phyloP scores from a whole-genome alignment of 345 rosid species.

The Acer negundo region DNA sequence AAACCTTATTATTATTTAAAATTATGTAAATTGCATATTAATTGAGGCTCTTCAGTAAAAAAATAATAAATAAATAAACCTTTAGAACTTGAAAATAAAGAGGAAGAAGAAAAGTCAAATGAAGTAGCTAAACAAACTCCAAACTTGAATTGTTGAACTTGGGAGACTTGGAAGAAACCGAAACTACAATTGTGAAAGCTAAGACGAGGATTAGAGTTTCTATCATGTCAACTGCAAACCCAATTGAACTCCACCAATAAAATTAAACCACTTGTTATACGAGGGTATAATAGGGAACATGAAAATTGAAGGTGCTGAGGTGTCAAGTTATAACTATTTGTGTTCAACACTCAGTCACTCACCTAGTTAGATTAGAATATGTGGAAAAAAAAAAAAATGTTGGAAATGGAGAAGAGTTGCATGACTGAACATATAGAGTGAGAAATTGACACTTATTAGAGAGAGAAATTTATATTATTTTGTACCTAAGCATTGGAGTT shows the following conservation, averaged over 20 bases:
- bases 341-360: background rate
- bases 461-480: background rate
- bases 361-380: background rate
- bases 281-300: background rate
- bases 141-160: background rate
- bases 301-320: background rate
- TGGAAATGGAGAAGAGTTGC: constrained; percentile 6
- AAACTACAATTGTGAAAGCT: background rate
- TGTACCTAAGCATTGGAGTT: constrained; percentile 40
- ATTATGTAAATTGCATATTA: too few relatives aligned
- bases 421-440: background rate
- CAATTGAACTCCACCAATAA: background rate
- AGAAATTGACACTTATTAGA: background rate
- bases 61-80: too few relatives aligned
- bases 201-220: background rate
- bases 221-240: background rate
- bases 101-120: too few relatives aligned
- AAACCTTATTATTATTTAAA: too few relatives aligned
- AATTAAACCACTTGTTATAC: background rate
- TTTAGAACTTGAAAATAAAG: too few relatives aligned
- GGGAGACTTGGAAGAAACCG: background rate
- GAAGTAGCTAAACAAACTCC: constrained; percentile 15
- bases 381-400: constrained; percentile 2
- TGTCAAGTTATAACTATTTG: background rate
- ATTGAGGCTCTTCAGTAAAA: too few relatives aligned